These are phyloP conservation scores for Solanum clarkiae DNA, from an alignment of 257 asterid species.

Conservation along the genomic window DNA sequence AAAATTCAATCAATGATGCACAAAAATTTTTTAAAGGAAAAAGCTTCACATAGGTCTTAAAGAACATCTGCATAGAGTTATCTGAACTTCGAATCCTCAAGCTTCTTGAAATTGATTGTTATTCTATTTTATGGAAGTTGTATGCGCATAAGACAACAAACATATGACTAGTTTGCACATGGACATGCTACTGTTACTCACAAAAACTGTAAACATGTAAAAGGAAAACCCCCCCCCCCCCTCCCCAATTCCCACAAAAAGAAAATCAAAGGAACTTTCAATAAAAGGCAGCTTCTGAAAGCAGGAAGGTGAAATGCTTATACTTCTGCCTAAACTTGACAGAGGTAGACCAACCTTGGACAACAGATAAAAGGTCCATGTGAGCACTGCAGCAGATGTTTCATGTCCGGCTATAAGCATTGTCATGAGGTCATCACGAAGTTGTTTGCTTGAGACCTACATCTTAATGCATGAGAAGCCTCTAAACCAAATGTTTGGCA, in stretches of 20 bases:
- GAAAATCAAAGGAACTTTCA: neutral
- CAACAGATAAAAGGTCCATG: slow-evolving; percentile 98
- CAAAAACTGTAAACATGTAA: neutral
- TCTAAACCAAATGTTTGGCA: slow-evolving; percentile 3
- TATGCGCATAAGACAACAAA: neutral
- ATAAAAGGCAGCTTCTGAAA: neutral
- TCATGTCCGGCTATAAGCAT: slow-evolving; percentile 98
- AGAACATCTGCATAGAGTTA: neutral
- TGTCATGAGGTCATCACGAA: slow-evolving; percentile 97
- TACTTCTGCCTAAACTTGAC: neutral
- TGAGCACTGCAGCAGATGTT: slow-evolving; percentile 96
- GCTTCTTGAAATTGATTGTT: neutral
- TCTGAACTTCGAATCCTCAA: neutral
- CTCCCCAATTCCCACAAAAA: no score
- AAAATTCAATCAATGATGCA: neutral
- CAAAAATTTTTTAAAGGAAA: neutral
- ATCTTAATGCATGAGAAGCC: slow-evolving; percentile 20
- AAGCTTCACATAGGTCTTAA: neutral
- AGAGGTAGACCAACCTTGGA: slow-evolving; percentile 36
- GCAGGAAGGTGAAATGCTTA: neutral
- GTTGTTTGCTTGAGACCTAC: slow-evolving; percentile 98
- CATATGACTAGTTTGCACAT: neutral
- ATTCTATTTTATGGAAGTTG: neutral
- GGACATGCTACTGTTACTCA: neutral
- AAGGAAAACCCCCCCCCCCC: neutral